Percentiles rank a stretch among this genome's conserved stretches.
These are phyloP conservation scores for Plectosphaerella cucumerina DNA, from an alignment of 2,329 filamentous ascomycete species.

Conservation along the genomic window DNA sequence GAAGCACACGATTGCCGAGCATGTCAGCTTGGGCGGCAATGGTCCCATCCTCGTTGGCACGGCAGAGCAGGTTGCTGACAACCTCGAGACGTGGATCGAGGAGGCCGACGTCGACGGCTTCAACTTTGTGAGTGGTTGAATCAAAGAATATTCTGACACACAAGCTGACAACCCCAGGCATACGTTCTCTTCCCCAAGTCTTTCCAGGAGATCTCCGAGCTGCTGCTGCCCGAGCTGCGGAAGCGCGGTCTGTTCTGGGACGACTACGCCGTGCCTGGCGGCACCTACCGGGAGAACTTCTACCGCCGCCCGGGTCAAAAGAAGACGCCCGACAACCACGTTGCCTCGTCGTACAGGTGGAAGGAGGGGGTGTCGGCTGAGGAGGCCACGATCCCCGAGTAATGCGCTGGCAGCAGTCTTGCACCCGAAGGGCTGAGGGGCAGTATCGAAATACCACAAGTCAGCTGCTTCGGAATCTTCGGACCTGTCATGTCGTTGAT, in stretches of 20 bases:
- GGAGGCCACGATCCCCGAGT: slow-evolving; percentile 20
- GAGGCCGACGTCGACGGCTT: slow-evolving; percentile 73
- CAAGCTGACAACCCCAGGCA: slow-evolving; percentile 30
- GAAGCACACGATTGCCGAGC: slow-evolving; percentile 64
- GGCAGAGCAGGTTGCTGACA: slow-evolving; percentile 59
- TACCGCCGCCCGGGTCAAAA: slow-evolving; percentile 45
- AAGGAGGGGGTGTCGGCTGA: slow-evolving; percentile 21
- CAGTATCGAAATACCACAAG: too few relatives aligned
- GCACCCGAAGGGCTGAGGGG: not conserved
- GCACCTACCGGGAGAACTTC: slow-evolving; percentile 59
- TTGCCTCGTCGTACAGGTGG: slow-evolving; percentile 45
- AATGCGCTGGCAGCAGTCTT: slow-evolving; percentile 8
- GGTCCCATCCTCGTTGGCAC: slow-evolving; percentile 63
- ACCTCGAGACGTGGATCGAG: slow-evolving; percentile 61
- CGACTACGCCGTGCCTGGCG: slow-evolving; percentile 48
- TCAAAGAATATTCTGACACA: not conserved
- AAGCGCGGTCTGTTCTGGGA: slow-evolving; percentile 54
- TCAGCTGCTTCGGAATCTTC: too few relatives aligned
- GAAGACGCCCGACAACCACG: slow-evolving; percentile 46
- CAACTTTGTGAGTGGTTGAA: slow-evolving; percentile 52
- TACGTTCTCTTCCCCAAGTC: slow-evolving; percentile 65
- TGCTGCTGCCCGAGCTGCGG: slow-evolving; percentile 60
- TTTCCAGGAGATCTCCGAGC: slow-evolving; percentile 64
- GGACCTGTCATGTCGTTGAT: too few relatives aligned
- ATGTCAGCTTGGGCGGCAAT: slow-evolving; percentile 64